Base-by-base conservation (phyloP, 2,329 filamentous ascomycete genomes). In the Karstenula rhodostoma region DNA sequence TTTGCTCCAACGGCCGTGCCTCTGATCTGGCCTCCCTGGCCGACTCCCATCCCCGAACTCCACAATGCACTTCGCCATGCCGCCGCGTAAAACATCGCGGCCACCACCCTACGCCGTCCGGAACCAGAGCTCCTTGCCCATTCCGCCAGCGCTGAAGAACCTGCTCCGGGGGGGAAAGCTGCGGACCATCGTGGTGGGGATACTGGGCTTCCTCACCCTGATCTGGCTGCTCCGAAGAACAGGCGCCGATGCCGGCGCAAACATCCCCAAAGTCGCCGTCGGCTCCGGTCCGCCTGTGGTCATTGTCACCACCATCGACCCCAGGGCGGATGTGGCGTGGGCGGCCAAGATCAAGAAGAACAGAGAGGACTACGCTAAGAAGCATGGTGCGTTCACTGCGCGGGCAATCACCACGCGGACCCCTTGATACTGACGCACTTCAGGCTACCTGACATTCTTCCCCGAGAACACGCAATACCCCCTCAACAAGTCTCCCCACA, bases 381-480 rank as follows among this genome's bases (percentile, higher is more conserved):
- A 87, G 74, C 93, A 98, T 80, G 94, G 94, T 96, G 85, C 73
- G 85, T 67, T 42, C 23, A 10, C 33, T 13, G 33, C 46, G 3
- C n/a, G 27, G 13, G 33, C 22, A 29, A 8, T 13, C 32, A 23
- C 13, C 12, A 9, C 7, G 3, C 2, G 15, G 5, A 1, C 3
- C 1, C 25, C 15, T 19, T 40, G 22, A 56, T 54, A 76, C 37
- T 65, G 17, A 53, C 9, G 4, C 22, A 3, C 15, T 40, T 27
- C 66, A 97, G 93, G 94, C 68, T 98, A 99, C 78, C 85, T 87
- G 40, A 91, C 90, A 43, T 94, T 97, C 84, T 90, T 96, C 76
- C 87, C 92, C 58, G 89, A 87, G 64, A 83, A 86, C n/a, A 85
- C 84, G 72, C 89, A 94, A 72, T 97, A 97, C 80, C 84, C 91